phyloP scores from a whole-genome alignment of 345 rosid species.

The Heritiera fomes region DNA sequence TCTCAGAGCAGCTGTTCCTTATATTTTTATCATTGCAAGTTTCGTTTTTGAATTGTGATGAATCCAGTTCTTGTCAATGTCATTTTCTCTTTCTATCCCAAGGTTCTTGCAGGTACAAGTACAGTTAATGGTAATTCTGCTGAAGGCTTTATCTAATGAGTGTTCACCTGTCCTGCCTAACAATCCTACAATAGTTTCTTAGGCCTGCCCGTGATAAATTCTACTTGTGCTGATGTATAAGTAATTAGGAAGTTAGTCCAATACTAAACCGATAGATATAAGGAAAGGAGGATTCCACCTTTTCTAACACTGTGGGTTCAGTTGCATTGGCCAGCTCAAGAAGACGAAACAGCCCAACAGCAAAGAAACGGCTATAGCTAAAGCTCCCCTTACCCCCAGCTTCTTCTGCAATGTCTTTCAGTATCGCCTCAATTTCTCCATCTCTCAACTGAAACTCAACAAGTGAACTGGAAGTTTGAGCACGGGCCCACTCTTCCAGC shows the following conservation, averaged over 20 bases:
- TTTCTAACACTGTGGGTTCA: conserved; percentile 81
- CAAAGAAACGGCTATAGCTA: conserved; percentile 97
- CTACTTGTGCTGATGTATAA: neutral
- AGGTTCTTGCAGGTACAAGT: neutral
- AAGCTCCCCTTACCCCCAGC: conserved; percentile 69
- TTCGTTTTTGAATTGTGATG: neutral
- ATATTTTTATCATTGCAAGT: neutral
- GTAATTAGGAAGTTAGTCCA: neutral
- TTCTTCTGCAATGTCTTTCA: conserved; percentile 86
- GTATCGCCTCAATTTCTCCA: conserved; percentile 80
- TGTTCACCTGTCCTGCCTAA: neutral
- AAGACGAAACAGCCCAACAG: conserved; percentile 91
- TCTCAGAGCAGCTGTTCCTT: neutral
- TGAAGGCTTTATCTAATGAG: neutral
- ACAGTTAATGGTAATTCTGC: neutral
- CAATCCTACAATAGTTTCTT: neutral
- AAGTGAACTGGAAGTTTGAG: conserved; percentile 67
- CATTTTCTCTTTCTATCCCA: neutral
- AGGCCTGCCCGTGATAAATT: neutral
- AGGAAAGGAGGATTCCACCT: conserved; percentile 45
- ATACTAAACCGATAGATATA: neutral
- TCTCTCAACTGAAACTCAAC: conserved; percentile 71
- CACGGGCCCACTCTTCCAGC: conserved; percentile 90
- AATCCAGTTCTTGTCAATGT: neutral
- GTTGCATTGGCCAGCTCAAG: conserved; percentile 90